Percentiles rank a stretch among this genome's conserved stretches.
Conservation (phyloP, 2,329 filamentous ascomycete species). For the Dactylellina sp. region DNA sequence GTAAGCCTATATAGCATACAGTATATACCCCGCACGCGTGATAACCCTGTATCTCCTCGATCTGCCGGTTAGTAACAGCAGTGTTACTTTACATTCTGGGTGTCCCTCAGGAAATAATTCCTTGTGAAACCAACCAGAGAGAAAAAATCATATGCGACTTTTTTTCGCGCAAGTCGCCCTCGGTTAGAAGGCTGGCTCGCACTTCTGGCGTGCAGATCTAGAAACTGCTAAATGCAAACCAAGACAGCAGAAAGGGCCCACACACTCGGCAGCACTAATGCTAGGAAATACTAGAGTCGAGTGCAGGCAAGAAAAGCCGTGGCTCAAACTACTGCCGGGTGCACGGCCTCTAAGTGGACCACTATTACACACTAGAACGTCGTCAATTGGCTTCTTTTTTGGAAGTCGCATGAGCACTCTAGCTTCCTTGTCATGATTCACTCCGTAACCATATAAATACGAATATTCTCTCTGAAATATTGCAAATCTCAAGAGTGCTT, state of each 20-base stretch:
- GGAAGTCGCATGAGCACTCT: too few relatives aligned
- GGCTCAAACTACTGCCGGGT: slow-evolving; percentile 36
- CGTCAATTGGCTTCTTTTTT: background rate
- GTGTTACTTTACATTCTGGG: background rate
- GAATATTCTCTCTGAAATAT: too few relatives aligned
- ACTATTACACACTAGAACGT: background rate
- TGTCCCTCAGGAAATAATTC: background rate
- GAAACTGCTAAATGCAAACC: background rate
- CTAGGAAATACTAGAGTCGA: background rate
- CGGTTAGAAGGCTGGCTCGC: slow-evolving; percentile 7
- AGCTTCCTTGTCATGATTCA: too few relatives aligned
- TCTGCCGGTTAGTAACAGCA: background rate
- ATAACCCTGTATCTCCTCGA: background rate
- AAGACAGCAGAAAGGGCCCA: background rate
- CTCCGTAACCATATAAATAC: too few relatives aligned
- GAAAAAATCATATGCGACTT: slow-evolving; percentile 31
- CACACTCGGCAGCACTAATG: background rate
- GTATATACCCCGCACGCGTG: slow-evolving; percentile 6
- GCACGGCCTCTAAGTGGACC: too few relatives aligned
- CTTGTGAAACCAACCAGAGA: background rate
- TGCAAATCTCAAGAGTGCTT: too few relatives aligned
- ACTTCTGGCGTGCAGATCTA: slow-evolving; percentile 27
- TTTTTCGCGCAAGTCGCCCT: slow-evolving; percentile 4
- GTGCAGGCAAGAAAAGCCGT: slow-evolving; percentile 23
- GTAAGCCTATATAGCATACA: too few relatives aligned